Conservation (phyloP, 2,329 filamentous ascomycete species). For the Sporothrix curviconia region DNA sequence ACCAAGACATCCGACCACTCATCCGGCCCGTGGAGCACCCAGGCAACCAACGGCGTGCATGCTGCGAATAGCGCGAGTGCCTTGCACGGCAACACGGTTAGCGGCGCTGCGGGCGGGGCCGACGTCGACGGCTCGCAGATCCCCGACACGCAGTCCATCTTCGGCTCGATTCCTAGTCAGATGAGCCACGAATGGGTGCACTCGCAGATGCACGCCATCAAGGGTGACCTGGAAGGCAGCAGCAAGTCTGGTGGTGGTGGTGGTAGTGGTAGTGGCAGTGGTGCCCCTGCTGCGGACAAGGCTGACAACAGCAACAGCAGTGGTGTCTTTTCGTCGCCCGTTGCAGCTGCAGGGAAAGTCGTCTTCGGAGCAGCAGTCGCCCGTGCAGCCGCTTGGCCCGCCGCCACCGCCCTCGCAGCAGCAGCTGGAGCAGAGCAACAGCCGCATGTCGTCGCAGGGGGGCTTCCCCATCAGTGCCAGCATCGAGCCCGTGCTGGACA, state of each 20-base stretch:
- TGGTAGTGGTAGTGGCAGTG: conserved; percentile 3
- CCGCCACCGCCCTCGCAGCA: conserved; percentile 31
- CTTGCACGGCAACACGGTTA: background rate
- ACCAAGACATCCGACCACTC: conserved; percentile 82
- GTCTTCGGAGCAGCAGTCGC: conserved; percentile 1
- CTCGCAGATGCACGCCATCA: conserved; percentile 49
- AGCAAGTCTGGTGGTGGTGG: conserved; percentile 22
- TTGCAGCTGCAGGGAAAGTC: background rate
- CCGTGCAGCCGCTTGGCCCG: conserved; percentile 14
- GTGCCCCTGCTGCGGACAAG: background rate
- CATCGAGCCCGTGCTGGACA: conserved; percentile 52
- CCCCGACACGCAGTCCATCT: conserved; percentile 47
- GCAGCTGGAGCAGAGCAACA: conserved; percentile 24
- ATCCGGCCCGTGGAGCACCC: conserved; percentile 58
- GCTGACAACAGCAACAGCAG: background rate
- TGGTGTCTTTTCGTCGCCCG: background rate
- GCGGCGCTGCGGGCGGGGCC: background rate
- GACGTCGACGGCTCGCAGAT: conserved; percentile 39
- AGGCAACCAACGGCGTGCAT: conserved; percentile 62
- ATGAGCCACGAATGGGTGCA: conserved; percentile 50
- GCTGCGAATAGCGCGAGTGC: conserved; percentile 17
- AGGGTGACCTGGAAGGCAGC: conserved; percentile 27
- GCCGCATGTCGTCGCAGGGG: conserved; percentile 38
- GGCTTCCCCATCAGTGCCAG: conserved; percentile 41
- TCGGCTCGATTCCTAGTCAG: conserved; percentile 33